Evolutionary conservation across 2,329 filamentous ascomycete species (phyloP).

Genomic region (Fusarium lyarnte): DNA sequence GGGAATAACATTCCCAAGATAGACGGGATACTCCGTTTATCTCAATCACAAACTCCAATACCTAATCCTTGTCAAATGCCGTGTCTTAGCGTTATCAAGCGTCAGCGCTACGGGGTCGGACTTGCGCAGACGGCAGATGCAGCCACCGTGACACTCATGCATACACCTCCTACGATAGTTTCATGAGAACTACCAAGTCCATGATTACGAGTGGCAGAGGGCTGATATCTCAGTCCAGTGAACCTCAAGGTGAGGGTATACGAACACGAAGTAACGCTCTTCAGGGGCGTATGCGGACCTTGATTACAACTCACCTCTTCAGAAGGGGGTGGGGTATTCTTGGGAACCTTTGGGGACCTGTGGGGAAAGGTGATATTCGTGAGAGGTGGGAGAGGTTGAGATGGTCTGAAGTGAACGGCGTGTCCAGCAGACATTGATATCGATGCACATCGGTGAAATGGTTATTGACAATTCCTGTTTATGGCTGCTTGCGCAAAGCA

Average conservation of each 20-base stretch:
- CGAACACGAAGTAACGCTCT: neutral
- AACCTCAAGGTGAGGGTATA: neutral
- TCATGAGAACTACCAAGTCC: no score
- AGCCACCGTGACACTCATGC: neutral
- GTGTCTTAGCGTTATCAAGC: neutral
- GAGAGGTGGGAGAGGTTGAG: accelerated
- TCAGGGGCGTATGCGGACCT: neutral
- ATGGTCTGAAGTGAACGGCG: accelerated
- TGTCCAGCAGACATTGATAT: no score
- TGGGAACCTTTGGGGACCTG: neutral
- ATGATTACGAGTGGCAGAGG: accelerated
- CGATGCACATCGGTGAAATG: neutral
- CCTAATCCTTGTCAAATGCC: accelerated
- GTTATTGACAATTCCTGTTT: accelerated
- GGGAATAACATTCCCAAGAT: accelerated
- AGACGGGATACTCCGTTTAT: accelerated
- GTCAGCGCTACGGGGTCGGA: accelerated
- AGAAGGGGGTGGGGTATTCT: neutral
- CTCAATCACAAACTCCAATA: accelerated
- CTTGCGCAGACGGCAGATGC: accelerated
- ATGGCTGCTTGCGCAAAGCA: no score
- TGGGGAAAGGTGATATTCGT: accelerated
- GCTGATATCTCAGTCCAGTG: neutral
- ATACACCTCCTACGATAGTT: no score
- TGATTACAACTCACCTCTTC: no score